Percentiles rank a stretch among this genome's conserved stretches.
phyloP scores from a whole-genome alignment of 2,329 filamentous ascomycete species.

The Xylaria sp. region DNA sequence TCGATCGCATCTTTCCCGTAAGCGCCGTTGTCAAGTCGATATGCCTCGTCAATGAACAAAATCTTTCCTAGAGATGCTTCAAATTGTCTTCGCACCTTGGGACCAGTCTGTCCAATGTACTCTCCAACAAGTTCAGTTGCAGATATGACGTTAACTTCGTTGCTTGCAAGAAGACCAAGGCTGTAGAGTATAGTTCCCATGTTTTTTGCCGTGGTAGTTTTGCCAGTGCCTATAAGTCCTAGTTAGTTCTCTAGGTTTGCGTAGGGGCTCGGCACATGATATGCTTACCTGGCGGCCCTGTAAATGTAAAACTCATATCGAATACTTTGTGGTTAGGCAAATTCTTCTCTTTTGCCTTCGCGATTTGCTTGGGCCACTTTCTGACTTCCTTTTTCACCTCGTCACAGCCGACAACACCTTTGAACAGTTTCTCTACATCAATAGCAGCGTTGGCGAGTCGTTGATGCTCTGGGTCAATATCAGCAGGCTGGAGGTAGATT shows the following conservation, averaged over 20 bases:
- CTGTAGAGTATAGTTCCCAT: conserved; percentile 81
- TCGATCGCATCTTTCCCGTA: conserved; percentile 66
- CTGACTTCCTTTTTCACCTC: too few relatives aligned
- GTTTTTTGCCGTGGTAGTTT: conserved; percentile 73
- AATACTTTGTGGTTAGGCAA: too few relatives aligned
- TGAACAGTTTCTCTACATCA: too few relatives aligned
- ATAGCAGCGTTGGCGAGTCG: too few relatives aligned
- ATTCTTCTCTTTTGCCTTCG: too few relatives aligned
- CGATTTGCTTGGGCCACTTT: too few relatives aligned
- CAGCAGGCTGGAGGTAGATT: too few relatives aligned
- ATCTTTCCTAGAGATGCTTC: conserved; percentile 70
- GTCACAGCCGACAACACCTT: too few relatives aligned
- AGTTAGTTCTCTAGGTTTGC: conserved; percentile 15
- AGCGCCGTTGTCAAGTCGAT: conserved; percentile 69
- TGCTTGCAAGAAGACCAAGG: conserved; percentile 71
- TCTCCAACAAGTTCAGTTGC: conserved; percentile 65
- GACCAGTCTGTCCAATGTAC: conserved; percentile 68
- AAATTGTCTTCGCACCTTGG: conserved; percentile 63
- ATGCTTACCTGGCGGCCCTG: too few relatives aligned
- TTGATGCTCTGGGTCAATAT: too few relatives aligned
- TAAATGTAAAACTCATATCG: too few relatives aligned
- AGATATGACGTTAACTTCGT: conserved; percentile 72
- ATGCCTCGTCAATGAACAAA: conserved; percentile 78
- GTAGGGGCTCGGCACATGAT: too few relatives aligned
- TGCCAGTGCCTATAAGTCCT: conserved; percentile 58